phyloP scores from a whole-genome alignment of 208 protist species.

The Crithidia brevicula region DNA sequence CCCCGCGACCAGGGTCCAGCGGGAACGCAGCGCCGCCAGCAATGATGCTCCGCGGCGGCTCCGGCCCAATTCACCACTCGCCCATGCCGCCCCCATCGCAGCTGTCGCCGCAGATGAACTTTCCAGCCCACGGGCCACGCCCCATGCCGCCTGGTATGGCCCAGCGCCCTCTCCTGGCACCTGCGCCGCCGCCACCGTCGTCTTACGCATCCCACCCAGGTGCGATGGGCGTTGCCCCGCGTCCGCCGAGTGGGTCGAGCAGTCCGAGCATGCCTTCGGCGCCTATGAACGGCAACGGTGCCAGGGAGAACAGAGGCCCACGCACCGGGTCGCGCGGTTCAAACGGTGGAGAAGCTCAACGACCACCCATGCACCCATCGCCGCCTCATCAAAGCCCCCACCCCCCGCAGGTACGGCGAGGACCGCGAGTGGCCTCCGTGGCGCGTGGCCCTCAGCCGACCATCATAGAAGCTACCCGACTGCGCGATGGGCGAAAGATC shows the following conservation, averaged over 20 bases:
- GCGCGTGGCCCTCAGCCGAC: slow-evolving; percentile 56
- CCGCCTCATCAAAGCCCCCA: slow-evolving; percentile 5
- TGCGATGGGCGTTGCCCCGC: neutral
- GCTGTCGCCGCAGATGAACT: neutral
- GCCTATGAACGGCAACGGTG: no score
- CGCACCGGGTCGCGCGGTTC: neutral
- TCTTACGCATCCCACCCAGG: neutral
- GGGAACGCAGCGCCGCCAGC: neutral
- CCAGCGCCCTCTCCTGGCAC: neutral
- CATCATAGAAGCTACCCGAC: slow-evolving; percentile 32
- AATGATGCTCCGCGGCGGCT: neutral
- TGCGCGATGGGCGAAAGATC: slow-evolving; percentile 35
- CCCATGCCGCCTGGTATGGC: slow-evolving; percentile 1
- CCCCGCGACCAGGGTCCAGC: neutral
- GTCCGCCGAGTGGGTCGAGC: neutral
- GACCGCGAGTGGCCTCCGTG: slow-evolving; percentile 21
- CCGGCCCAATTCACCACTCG: neutral
- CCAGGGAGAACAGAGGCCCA: no score
- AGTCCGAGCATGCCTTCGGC: slow-evolving; percentile 3
- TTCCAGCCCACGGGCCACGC: neutral
- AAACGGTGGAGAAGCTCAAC: neutral
- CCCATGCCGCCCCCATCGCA: neutral
- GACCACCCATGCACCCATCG: neutral
- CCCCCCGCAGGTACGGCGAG: slow-evolving; percentile 4
- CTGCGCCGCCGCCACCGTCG: neutral